Conservation (phyloP, 1,284 basidiomycete species). For the Fistulinella cinereoalba region DNA sequence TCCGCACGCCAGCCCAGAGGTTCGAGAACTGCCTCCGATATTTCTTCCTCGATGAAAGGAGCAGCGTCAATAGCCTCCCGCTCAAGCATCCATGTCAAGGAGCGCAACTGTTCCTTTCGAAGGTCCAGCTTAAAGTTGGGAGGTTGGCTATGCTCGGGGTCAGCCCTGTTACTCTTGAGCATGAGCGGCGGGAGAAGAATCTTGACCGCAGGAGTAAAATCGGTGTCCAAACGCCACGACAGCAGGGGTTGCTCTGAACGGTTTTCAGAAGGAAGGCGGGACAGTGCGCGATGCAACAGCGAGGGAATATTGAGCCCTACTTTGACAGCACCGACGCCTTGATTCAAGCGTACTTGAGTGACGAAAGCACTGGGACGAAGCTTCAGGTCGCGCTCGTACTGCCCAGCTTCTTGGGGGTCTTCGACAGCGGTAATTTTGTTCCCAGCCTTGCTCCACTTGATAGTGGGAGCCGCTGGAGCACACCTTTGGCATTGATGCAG, state of each 20-base stretch:
- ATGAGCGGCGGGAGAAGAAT: slow-evolving; percentile 62
- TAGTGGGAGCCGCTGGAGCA: slow-evolving; percentile 72
- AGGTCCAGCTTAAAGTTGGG: slow-evolving; percentile 71
- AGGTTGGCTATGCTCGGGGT: slow-evolving; percentile 76
- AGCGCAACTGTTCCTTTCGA: slow-evolving; percentile 85
- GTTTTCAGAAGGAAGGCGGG: slow-evolving; percentile 67
- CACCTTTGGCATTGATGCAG: slow-evolving; percentile 65
- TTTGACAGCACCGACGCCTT: slow-evolving; percentile 67
- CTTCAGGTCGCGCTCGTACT: slow-evolving; percentile 87
- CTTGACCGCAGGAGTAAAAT: slow-evolving; percentile 66
- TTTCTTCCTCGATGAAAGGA: slow-evolving; percentile 90
- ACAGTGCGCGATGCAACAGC: slow-evolving; percentile 82
- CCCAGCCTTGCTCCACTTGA: slow-evolving; percentile 71
- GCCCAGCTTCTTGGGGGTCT: slow-evolving; percentile 79
- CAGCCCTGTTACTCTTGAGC: slow-evolving; percentile 76
- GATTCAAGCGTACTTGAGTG: slow-evolving; percentile 79
- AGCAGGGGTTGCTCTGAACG: slow-evolving; percentile 53
- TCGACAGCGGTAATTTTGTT: slow-evolving; percentile 70
- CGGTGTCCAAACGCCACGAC: slow-evolving; percentile 81
- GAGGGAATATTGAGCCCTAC: slow-evolving; percentile 89
- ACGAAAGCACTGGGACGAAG: slow-evolving; percentile 84
- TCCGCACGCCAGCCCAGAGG: slow-evolving; percentile 92
- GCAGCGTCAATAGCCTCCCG: slow-evolving; percentile 69
- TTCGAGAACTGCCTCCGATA: slow-evolving; percentile 83
- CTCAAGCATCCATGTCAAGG: slow-evolving; percentile 88